These are phyloP conservation scores for Cymodocea nodosa DNA, from an alignment of 116 monocot genomes.

Conservation along the genomic window DNA sequence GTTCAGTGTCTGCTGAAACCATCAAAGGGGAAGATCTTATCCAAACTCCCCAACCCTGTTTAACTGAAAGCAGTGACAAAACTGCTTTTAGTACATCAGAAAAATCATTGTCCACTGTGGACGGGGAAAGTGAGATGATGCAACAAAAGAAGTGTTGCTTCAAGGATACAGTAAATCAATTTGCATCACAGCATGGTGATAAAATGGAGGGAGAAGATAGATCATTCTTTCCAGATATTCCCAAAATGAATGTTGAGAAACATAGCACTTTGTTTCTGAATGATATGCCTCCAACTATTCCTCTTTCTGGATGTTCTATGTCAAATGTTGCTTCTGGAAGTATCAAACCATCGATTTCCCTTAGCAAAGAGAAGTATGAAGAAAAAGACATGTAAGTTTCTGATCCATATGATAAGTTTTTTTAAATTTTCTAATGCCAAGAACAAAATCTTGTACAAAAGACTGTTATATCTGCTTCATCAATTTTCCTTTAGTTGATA, in stretches of 20 bases:
- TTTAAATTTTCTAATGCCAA: no score
- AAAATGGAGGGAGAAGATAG: slow-evolving; percentile 2
- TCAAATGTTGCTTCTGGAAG: slow-evolving; percentile 16
- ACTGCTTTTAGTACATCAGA: slow-evolving; percentile 5
- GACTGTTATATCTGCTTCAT: background rate
- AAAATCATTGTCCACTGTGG: slow-evolving; percentile 13
- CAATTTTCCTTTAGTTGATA: background rate
- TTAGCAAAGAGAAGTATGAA: slow-evolving; percentile 16
- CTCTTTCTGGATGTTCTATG: slow-evolving; percentile 8
- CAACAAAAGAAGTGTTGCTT: background rate
- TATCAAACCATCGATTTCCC: slow-evolving; percentile 17
- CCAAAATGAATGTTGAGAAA: background rate
- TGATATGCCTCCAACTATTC: background rate
- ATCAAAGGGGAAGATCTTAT: background rate
- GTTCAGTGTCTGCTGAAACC: slow-evolving; percentile 4
- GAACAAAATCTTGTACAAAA: background rate
- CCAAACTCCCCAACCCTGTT: slow-evolving; percentile 12
- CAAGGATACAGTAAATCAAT: background rate
- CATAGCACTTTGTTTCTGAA: background rate
- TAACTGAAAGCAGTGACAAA: slow-evolving; percentile 12
- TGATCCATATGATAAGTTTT: background rate
- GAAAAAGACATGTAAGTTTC: slow-evolving; percentile 34
- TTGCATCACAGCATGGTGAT: background rate
- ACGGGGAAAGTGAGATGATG: slow-evolving; percentile 7
- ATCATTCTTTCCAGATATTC: background rate